Evolutionary conservation across 2,329 filamentous ascomycete species (phyloP), one percentile per base, ranked within the genome.

Genomic region (Trichoderma polysporum): DNA sequence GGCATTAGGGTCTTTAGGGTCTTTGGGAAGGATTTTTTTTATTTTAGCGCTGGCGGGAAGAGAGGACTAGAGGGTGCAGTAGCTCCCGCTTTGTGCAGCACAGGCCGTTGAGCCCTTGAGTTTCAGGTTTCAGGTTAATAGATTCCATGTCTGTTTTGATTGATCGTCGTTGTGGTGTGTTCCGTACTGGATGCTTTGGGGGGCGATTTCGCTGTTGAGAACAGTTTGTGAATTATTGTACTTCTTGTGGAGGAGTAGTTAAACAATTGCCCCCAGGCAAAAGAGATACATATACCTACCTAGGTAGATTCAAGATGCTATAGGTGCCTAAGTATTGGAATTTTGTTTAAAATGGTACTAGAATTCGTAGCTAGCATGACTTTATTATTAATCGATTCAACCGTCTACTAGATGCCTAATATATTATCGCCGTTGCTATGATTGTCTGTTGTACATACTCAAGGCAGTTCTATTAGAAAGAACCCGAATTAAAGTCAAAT

Each of bases 41-140:
- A n/a, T 49, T 58, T 59, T 59, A 35, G 57, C 56, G 56, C 37
- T 37, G 52, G 52, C 52, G 52, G 52, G 52, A 56, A 19, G 31
- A 19, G 52, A 31, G 19, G 19, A 56, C 39, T 53, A 45, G 39
- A 33, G 19, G 61, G 37, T 54, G 61, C 61, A 64, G 61, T 64
- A 64, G 61, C 27, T 41, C 61, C 61, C 49, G 50, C 61, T n/a
- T 45, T 47, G 19, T 41, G 61, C 50, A 47, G 22, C 39, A 54
- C 27, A 54, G 29, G 7, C 41, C 41, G 41, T 45, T 22, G 41
- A 17, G 41, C 22, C 41, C 33, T 13, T 45, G 10, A 22, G 19
- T 5, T 13, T 8, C n/a, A n/a, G 19, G 15, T 50, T 50, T 10
- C 12, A 50, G 19, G 45, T n/a, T n/a, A n/a, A n/a, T n/a, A n/a